phyloP scores from a whole-genome alignment of 805 yeast genomes.

The Teunomyces stri region DNA sequence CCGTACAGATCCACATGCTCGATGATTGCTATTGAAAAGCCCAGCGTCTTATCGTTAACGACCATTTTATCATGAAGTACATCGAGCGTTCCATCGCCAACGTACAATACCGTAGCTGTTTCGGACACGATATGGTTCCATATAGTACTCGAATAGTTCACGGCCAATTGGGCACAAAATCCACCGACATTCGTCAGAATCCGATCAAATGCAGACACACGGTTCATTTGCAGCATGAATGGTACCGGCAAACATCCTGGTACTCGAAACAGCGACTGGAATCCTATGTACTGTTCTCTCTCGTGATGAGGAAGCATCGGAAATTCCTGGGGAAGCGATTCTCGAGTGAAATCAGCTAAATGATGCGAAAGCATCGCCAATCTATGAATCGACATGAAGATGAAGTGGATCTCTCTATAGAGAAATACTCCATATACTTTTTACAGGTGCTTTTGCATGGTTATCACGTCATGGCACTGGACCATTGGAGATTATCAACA shows the following conservation, averaged over 20 bases:
- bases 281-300: conserved; percentile 12
- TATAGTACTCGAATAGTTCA: neutral
- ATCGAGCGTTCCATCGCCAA: neutral
- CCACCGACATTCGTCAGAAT: neutral
- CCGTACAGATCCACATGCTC: neutral
- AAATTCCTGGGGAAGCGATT: conserved; percentile 13
- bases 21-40: neutral
- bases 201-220: no score
- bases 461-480: no score
- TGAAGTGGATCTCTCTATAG: no score
- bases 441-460: no score
- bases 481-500: no score
- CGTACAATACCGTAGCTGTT: neutral
- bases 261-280: neutral
- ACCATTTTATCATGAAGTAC: neutral
- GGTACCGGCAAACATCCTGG: no score
- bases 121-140: neutral
- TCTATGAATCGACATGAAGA: conserved; percentile 6
- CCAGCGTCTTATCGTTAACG: neutral
- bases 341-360: conserved; percentile 6
- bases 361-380: conserved; percentile 19
- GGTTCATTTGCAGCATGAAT: no score
- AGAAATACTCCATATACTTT: no score
- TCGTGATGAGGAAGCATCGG: conserved; percentile 16
- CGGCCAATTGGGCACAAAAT: neutral